phyloP scores from a whole-genome alignment of 495 filamentous ascomycete genomes.

The Penicillium argentinense region DNA sequence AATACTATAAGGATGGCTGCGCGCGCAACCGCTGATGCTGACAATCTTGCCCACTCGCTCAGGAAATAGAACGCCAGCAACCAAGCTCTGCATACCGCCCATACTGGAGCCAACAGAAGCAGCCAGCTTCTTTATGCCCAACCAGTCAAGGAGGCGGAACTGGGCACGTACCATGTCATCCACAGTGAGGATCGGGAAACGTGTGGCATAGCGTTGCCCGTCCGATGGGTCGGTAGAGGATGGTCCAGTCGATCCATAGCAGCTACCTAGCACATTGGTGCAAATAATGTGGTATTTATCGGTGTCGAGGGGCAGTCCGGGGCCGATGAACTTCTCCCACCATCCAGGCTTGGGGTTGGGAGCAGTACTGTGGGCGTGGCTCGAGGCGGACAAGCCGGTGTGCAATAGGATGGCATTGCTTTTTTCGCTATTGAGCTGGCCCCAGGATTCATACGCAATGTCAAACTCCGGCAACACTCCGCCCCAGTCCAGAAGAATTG shows the following conservation, averaged over 20 bases:
- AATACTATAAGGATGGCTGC: conserved; percentile 97
- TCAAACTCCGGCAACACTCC: conserved; percentile 82
- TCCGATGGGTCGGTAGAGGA: conserved; percentile 86
- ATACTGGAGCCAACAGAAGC: conserved; percentile 96
- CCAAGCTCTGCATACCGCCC: conserved; percentile 97
- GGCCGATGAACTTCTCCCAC: conserved; percentile 99
- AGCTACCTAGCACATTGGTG: conserved; percentile 95
- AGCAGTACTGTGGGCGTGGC: conserved; percentile 88
- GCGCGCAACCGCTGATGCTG: conserved; percentile 89
- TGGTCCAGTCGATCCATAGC: conserved; percentile 94
- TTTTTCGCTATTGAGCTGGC: conserved; percentile 71
- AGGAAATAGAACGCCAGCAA: conserved; percentile 84
- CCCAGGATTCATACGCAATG: conserved; percentile 95
- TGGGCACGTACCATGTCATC: conserved; percentile 98
- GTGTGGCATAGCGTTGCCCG: conserved; percentile 84
- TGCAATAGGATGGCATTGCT: conserved; percentile 92
- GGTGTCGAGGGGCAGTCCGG: conserved; percentile 82
- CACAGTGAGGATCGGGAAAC: conserved; percentile 95
- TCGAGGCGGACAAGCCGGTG: conserved; percentile 92
- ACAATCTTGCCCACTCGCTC: conserved; percentile 78
- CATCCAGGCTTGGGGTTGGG: conserved; percentile 86
- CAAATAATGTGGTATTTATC: conserved; percentile 91
- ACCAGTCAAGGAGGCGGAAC: conserved; percentile 79
- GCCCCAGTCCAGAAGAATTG: conserved; percentile 89
- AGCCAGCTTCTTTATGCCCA: conserved; percentile 79